A percentile compares a stretch with the other conserved stretches of the same genome.
phyloP scores from a whole-genome alignment of 2,329 filamentous ascomycete species.

The Penicillium occitanis region DNA sequence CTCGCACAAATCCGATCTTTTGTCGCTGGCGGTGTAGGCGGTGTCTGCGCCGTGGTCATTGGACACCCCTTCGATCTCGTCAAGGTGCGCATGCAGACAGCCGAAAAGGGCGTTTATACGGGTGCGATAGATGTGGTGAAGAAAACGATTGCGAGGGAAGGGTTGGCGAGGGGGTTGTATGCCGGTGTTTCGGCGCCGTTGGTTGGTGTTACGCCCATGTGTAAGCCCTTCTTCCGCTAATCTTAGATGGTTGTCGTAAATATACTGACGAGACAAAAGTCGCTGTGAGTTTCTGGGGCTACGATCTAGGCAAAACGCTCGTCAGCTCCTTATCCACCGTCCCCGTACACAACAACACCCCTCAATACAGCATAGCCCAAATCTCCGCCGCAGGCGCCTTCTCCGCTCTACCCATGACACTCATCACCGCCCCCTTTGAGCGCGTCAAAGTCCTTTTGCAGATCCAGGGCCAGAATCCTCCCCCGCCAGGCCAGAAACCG shows the following conservation, averaged over 20 bases:
- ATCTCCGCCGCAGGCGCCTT: slow-evolving; percentile 94
- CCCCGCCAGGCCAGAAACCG: slow-evolving; percentile 85
- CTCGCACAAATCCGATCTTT: slow-evolving; percentile 74
- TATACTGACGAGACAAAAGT: slow-evolving; percentile 42
- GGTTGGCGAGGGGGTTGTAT: slow-evolving; percentile 76
- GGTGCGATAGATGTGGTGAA: slow-evolving; percentile 88
- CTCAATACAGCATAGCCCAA: slow-evolving; percentile 77
- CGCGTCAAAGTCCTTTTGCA: slow-evolving; percentile 98
- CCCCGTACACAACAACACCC: slow-evolving; percentile 57
- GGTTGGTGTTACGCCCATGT: slow-evolving; percentile 97
- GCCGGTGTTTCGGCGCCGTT: slow-evolving; percentile 95
- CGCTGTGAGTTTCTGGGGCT: slow-evolving; percentile 74
- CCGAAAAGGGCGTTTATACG: slow-evolving; percentile 87
- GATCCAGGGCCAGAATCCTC: slow-evolving; percentile 86
- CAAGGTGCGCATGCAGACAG: slow-evolving; percentile 95
- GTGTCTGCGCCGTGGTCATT: slow-evolving; percentile 88
- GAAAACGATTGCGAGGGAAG: slow-evolving; percentile 85
- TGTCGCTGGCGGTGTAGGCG: slow-evolving; percentile 86
- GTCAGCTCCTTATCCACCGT: slow-evolving; percentile 68
- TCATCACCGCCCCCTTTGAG: slow-evolving; percentile 98
- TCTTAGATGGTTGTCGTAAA: slow-evolving; percentile 2
- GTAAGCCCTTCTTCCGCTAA: slow-evolving; percentile 59
- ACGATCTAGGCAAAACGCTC: slow-evolving; percentile 90
- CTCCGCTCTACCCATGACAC: slow-evolving; percentile 94
- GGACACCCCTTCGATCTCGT: slow-evolving; percentile 97